Evolutionary conservation across 177 flowering plant species (phyloP).

Genomic region (Vitis hybrid): DNA sequence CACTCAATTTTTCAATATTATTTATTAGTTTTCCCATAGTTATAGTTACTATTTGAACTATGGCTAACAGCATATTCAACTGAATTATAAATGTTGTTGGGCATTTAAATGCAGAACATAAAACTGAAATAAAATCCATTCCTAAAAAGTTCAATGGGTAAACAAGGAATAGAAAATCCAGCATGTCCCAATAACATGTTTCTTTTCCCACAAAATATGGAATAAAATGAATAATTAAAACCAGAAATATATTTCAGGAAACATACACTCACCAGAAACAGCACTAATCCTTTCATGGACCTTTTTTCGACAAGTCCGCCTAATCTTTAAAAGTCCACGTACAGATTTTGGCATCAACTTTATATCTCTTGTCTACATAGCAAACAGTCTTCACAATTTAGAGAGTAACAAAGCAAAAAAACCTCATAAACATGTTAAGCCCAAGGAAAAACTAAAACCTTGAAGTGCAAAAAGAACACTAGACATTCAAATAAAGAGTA

Average conservation of each 20-base stretch:
- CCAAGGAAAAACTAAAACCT: too few relatives aligned
- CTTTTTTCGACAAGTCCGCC: constrained; percentile 74
- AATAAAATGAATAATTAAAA: not conserved
- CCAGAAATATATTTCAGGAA: not conserved
- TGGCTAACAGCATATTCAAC: too few relatives aligned
- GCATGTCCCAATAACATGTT: not conserved
- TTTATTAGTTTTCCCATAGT: too few relatives aligned
- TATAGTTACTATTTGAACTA: too few relatives aligned
- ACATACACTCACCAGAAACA: constrained; percentile 49
- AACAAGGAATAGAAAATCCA: not conserved
- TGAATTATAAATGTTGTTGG: too few relatives aligned
- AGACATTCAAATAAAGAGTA: not conserved
- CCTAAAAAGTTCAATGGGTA: not conserved
- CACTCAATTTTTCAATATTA: too few relatives aligned
- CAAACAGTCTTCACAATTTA: not conserved
- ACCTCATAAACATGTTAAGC: too few relatives aligned
- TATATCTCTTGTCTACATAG: constrained; percentile 71
- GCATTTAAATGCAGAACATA: too few relatives aligned
- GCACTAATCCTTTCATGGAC: constrained; percentile 81
- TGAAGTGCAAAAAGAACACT: not conserved
- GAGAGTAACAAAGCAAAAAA: not conserved
- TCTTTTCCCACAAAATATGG: not conserved
- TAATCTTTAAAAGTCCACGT: constrained; percentile 48
- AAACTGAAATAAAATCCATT: too few relatives aligned
- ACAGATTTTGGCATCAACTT: constrained; percentile 60